Percentiles rank a stretch among this genome's conserved stretches.
Conservation (phyloP, 2,329 filamentous ascomycete species). For the Hymenoscyphus linearis region DNA sequence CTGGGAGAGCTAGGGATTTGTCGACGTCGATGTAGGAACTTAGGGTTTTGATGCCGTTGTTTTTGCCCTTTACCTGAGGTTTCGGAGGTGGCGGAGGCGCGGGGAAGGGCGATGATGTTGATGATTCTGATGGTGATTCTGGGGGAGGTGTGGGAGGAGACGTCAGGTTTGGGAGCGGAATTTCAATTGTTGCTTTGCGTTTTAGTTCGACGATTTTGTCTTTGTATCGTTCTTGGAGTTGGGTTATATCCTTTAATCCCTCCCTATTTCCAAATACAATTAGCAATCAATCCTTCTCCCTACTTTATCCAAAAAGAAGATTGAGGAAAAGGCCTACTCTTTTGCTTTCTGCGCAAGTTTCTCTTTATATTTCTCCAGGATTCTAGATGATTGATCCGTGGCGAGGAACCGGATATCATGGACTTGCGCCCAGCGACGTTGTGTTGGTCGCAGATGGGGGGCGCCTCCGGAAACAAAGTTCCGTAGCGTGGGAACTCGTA, state of each 20-base stretch:
- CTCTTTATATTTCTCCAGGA: slow-evolving; percentile 79
- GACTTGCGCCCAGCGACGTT: slow-evolving; percentile 85
- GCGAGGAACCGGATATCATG: slow-evolving; percentile 88
- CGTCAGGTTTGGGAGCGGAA: slow-evolving; percentile 36
- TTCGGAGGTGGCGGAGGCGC: slow-evolving; percentile 32
- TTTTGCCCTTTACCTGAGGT: slow-evolving; percentile 11
- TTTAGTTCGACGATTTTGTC: slow-evolving; percentile 73
- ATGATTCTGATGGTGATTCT: no score
- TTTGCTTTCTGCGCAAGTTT: slow-evolving; percentile 82
- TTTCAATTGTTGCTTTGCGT: slow-evolving; percentile 61
- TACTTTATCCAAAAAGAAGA: not conserved
- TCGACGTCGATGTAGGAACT: slow-evolving; percentile 70
- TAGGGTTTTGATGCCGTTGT: slow-evolving; percentile 47
- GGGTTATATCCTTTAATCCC: slow-evolving; percentile 63
- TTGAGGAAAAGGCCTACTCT: slow-evolving; percentile 37
- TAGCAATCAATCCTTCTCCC: not conserved
- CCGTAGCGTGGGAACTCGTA: slow-evolving; percentile 45
- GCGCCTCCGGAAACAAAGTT: slow-evolving; percentile 31
- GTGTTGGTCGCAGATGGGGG: slow-evolving; percentile 37
- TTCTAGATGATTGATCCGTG: slow-evolving; percentile 62
- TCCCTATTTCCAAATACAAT: slow-evolving; percentile 35
- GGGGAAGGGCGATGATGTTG: slow-evolving; percentile 30
- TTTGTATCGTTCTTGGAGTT: slow-evolving; percentile 76
- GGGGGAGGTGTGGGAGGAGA: slow-evolving; percentile 33
- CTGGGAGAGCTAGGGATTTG: slow-evolving; percentile 67